Conservation (phyloP, 129 eudicot species). For the Flaveria trinervia region DNA sequence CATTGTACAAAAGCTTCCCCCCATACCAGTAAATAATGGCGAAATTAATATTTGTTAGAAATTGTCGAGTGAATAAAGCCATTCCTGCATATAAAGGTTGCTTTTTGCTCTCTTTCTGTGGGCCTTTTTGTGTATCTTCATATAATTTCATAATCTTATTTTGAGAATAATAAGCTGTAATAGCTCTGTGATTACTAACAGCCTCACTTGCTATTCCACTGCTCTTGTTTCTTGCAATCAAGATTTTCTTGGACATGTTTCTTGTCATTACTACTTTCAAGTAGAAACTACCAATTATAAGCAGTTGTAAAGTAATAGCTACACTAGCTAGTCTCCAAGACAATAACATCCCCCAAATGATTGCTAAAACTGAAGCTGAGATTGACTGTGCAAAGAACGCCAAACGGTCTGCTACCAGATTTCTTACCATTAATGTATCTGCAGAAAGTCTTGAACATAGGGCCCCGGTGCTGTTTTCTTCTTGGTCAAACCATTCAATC, state of each 20-base stretch:
- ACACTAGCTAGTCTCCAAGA: constrained; percentile 40
- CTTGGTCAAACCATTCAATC: constrained; percentile 38
- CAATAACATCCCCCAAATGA: constrained; percentile 35
- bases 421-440: constrained; percentile 35
- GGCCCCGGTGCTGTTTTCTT: constrained; percentile 34
- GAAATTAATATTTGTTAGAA: constrained; percentile 49
- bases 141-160: constrained; percentile 39
- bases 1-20: constrained; percentile 60
- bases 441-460: constrained; percentile 37
- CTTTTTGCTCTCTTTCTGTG: constrained; percentile 35
- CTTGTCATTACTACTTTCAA: constrained; percentile 29
- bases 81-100: constrained; percentile 37
- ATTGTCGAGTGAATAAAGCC: constrained; percentile 41
- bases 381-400: constrained; percentile 36
- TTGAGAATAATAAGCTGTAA: constrained; percentile 30
- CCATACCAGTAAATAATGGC: constrained; percentile 85
- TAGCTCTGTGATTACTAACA: constrained; percentile 33
- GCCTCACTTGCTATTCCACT: constrained; percentile 45
- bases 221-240: constrained; percentile 34
- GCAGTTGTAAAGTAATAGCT: constrained; percentile 32
- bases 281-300: constrained; percentile 34
- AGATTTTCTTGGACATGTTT: constrained; percentile 35
- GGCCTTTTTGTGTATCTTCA: constrained; percentile 37
- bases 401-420: constrained; percentile 43
- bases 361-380: constrained; percentile 36